phyloP scores from a whole-genome alignment of 139 green algal genomes.

The Chlorella ohadii region DNA sequence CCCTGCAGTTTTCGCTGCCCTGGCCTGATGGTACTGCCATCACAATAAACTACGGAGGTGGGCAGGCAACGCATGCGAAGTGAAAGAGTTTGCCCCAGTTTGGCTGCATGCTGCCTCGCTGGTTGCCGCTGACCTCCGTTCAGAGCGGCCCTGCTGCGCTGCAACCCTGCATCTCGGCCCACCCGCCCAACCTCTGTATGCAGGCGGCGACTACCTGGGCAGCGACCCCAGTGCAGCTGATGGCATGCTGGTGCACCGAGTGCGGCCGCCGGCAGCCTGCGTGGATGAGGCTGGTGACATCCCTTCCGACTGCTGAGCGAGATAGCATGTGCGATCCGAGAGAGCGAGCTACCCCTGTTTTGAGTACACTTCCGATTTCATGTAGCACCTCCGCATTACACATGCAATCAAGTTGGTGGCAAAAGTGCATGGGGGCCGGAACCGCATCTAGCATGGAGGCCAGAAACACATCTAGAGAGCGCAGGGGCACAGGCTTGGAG shows the following conservation, averaged over 20 bases:
- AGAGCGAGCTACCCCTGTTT: no score
- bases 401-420: no score
- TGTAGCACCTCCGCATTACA: no score
- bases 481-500: no score
- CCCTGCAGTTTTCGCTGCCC: background rate
- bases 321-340: no score
- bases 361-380: no score
- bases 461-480: no score
- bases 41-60: slow-evolving; percentile 7
- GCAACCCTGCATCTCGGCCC: background rate
- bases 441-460: no score
- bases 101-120: no score
- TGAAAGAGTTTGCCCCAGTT: no score
- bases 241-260: background rate
- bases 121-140: background rate
- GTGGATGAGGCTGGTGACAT: background rate
- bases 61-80: background rate
- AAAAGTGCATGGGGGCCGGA: no score
- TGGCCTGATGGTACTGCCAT: background rate
- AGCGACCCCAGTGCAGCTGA: background rate
- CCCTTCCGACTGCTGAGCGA: background rate
- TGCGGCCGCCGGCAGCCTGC: background rate
- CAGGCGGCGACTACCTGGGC: background rate
- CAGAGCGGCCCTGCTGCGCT: background rate
- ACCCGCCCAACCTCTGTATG: background rate